Evolutionary conservation across 1,284 basidiomycete species (phyloP).

Genomic region (Ustilago cynodontis): DNA sequence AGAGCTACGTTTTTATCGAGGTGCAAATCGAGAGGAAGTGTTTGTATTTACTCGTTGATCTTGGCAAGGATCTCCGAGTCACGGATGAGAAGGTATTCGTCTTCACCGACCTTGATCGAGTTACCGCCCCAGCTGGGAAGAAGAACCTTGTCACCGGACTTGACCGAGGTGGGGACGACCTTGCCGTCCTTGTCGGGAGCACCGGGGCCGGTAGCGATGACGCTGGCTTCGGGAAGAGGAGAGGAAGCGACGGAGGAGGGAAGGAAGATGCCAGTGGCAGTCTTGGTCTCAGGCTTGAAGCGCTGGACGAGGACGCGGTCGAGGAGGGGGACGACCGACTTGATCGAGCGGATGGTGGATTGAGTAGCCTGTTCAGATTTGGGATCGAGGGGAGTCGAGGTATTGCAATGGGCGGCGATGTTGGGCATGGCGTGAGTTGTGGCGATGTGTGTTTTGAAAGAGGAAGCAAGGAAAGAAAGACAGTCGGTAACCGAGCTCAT

Average conservation of each 20-base stretch:
- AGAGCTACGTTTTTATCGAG: background rate
- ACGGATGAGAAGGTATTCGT: conserved; percentile 95
- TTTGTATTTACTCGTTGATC: conserved; percentile 83
- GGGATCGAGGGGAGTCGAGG: background rate
- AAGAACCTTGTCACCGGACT: conserved; percentile 90
- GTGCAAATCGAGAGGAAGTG: background rate
- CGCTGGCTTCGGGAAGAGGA: conserved; percentile 94
- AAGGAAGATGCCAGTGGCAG: conserved; percentile 83
- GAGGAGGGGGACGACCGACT: conserved; percentile 87
- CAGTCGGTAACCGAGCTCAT: background rate
- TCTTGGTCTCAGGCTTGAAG: conserved; percentile 81
- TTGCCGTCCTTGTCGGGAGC: conserved; percentile 86
- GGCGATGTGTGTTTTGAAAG: background rate
- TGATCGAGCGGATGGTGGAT: conserved; percentile 78
- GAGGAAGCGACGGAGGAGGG: conserved; percentile 84
- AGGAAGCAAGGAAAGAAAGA: background rate
- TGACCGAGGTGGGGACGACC: conserved; percentile 82
- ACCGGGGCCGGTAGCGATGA: conserved; percentile 94
- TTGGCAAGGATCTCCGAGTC: conserved; percentile 96
- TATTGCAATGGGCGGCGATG: too few species aligned
- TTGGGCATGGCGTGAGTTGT: background rate
- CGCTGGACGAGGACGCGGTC: conserved; percentile 98
- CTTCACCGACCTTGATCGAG: conserved; percentile 95
- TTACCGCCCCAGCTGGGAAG: conserved; percentile 96
- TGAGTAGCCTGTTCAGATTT: conserved; percentile 33